A percentile compares a stretch with the other conserved stretches of the same genome.
phyloP scores from a whole-genome alignment of 768 basidiomycete species.

The Tulasnella sp. region DNA sequence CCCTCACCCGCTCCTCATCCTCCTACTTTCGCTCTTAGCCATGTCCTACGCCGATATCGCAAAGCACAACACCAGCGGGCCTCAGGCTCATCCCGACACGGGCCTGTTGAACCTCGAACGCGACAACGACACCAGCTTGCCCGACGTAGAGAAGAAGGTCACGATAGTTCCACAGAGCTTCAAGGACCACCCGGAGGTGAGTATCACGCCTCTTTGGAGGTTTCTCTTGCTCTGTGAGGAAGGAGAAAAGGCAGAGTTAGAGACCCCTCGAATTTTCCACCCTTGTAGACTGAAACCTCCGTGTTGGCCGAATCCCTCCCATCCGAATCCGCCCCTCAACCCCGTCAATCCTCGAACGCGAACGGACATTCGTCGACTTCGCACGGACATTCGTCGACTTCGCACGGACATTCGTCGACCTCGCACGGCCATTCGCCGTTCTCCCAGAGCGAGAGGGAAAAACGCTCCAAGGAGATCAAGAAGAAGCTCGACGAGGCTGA shows the following conservation, averaged over 20 bases:
- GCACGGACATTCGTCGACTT: conserved; percentile 30
- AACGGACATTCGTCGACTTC: conserved; percentile 31
- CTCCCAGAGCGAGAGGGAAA: conserved; percentile 22
- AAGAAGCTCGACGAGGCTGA: conserved; percentile 45
- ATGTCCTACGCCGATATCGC: conserved; percentile 62
- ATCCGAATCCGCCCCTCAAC: conserved; percentile 36
- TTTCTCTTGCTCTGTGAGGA: background rate
- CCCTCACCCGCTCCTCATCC: background rate
- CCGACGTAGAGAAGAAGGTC: conserved; percentile 48
- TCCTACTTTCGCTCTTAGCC: background rate
- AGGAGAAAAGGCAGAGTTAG: background rate
- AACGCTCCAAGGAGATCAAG: conserved; percentile 38
- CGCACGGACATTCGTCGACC: conserved; percentile 30
- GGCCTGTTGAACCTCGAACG: conserved; percentile 52
- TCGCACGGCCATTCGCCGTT: conserved; percentile 31
- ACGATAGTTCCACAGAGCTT: conserved; percentile 53
- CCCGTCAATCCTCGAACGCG: conserved; percentile 31
- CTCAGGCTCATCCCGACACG: conserved; percentile 63
- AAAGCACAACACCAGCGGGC: conserved; percentile 54
- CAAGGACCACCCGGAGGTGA: conserved; percentile 47
- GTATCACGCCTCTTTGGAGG: background rate
- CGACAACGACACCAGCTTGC: conserved; percentile 42
- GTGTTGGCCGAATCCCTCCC: conserved; percentile 35
- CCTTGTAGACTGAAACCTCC: conserved; percentile 28
- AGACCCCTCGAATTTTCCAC: conserved; percentile 29